Base-by-base conservation (phyloP, 768 basidiomycete genomes). In the Gyrodon lividus region DNA sequence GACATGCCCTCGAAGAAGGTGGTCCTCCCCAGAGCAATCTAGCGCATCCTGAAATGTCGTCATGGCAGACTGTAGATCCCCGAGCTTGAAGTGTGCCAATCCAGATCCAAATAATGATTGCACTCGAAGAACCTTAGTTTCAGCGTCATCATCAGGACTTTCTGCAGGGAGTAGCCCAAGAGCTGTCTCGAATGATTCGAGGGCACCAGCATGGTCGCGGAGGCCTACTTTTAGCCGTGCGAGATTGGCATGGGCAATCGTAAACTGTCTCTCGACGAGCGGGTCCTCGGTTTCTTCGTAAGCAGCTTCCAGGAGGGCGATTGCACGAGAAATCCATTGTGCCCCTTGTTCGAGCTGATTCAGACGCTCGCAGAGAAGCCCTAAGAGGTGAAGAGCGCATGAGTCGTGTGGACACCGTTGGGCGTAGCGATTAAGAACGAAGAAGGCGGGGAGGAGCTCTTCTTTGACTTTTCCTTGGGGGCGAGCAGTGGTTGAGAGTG, bases 271-370 rank as follows among this genome's bases (percentile, higher is more conserved):
- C 68, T 98, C 97, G 10, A 92, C 81, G 20, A 75, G 71, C 1
- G 84, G 69, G 47, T 92, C 87, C 67, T 99, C 97, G 13, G 80
- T 81, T 47, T 87, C 83, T 66, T 99, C 97, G 70, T 97, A 99
- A 23, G 80, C 78, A 2, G 82, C 77, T 67, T 98, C 96, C n/a
- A 98, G 72, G 9, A 93, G 74, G 4, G 68, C 52, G 13, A 92
- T 89, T 1, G 88, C 84, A 24, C 76, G 77, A 30, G 74, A 67
- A 35, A 94, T 74, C 30, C 83, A 71, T 22, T 74, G 69, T 14
- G 77, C 70, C 6, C 84, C 89, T 24, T 83, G 74, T 14, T 83
- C 80, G 24, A 77, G 60, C 34, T 91, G 86, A 12, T 86, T 88
- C 5, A 98, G 72, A 46, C 84, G 79, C 64, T 99, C 97, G 64